Percentiles rank a stretch among this genome's conserved stretches.
Evolutionary conservation across 2,329 filamentous ascomycete species (phyloP).

Genomic region (Colletotrichum filicis): DNA sequence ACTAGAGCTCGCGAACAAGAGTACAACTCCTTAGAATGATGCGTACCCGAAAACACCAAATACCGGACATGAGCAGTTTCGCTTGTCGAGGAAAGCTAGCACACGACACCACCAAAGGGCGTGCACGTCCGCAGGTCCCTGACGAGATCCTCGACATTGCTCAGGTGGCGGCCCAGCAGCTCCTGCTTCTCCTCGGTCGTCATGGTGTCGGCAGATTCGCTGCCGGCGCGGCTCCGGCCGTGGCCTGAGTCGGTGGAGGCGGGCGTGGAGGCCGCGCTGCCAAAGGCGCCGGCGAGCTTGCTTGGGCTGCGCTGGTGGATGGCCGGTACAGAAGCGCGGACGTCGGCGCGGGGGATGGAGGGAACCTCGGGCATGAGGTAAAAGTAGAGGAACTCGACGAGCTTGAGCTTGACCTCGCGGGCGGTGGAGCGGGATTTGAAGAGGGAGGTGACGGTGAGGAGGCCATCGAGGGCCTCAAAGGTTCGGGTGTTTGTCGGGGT

Average conservation of each 20-base stretch:
- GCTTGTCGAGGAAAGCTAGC: slow-evolving; percentile 41
- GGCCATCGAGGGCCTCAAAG: slow-evolving; percentile 91
- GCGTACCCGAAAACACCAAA: slow-evolving; percentile 21
- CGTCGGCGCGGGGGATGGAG: slow-evolving; percentile 61
- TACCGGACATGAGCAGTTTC: background rate
- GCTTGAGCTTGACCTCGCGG: slow-evolving; percentile 90
- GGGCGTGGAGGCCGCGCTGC: slow-evolving; percentile 44
- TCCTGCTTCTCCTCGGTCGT: slow-evolving; percentile 85
- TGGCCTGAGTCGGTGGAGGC: slow-evolving; percentile 42
- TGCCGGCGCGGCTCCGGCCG: slow-evolving; percentile 47
- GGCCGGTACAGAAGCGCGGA: slow-evolving; percentile 57
- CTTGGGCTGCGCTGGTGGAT: slow-evolving; percentile 75
- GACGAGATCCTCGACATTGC: slow-evolving; percentile 86
- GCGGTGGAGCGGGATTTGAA: slow-evolving; percentile 91
- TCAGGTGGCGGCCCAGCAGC: slow-evolving; percentile 80
- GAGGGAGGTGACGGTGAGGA: slow-evolving; percentile 89
- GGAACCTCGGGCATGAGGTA: slow-evolving; percentile 95
- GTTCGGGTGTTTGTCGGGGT: slow-evolving; percentile 88
- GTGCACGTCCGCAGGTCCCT: slow-evolving; percentile 84
- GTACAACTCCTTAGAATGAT: slow-evolving; percentile 15
- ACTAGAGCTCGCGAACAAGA: slow-evolving; percentile 28
- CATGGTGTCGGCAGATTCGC: slow-evolving; percentile 60
- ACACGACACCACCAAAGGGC: slow-evolving; percentile 74
- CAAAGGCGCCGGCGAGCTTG: slow-evolving; percentile 71
- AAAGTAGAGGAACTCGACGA: slow-evolving; percentile 98